Percentiles rank a stretch among this genome's conserved stretches.
Evolutionary conservation across 164 flowering plant genomes (phyloP).

Genomic region (Brasenia schreberi): DNA sequence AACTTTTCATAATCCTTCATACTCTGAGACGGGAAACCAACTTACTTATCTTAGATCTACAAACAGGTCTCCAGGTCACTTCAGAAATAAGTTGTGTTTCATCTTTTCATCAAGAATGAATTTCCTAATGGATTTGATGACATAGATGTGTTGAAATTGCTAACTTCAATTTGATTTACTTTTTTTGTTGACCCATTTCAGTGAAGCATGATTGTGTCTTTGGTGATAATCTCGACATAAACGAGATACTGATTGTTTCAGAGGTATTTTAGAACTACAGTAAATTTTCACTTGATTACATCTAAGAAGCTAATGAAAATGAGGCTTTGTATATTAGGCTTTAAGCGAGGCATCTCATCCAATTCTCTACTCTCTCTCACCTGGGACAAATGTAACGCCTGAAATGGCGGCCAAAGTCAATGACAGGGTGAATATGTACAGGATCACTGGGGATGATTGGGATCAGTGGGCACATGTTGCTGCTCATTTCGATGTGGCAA

Average conservation of each 20-base stretch:
- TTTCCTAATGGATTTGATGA: too few relatives aligned
- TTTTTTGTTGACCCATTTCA: conserved; percentile 12
- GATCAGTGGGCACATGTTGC: conserved; percentile 73
- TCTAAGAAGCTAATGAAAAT: background rate
- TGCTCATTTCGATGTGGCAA: conserved; percentile 65
- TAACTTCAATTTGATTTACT: too few relatives aligned
- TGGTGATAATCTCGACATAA: conserved; percentile 68
- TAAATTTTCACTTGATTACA: background rate
- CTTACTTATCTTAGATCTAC: background rate
- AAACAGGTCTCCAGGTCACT: too few relatives aligned
- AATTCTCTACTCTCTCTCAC: conserved; percentile 73
- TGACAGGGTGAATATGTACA: conserved; percentile 69
- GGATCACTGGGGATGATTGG: conserved; percentile 94
- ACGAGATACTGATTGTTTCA: conserved; percentile 63
- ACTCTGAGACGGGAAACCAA: too few relatives aligned
- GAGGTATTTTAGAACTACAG: conserved; percentile 30
- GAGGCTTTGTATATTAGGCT: conserved; percentile 25
- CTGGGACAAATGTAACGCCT: conserved; percentile 82
- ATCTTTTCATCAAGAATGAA: too few relatives aligned
- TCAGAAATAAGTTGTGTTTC: too few relatives aligned
- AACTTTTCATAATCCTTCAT: too few relatives aligned
- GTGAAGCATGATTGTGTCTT: conserved; percentile 95
- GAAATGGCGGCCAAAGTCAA: conserved; percentile 51
- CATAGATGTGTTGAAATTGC: too few relatives aligned
- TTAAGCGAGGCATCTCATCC: conserved; percentile 44